Evolutionary conservation across 106 monocot genomes (phyloP).

Genomic region (Phalaenopsis equestris): DNA sequence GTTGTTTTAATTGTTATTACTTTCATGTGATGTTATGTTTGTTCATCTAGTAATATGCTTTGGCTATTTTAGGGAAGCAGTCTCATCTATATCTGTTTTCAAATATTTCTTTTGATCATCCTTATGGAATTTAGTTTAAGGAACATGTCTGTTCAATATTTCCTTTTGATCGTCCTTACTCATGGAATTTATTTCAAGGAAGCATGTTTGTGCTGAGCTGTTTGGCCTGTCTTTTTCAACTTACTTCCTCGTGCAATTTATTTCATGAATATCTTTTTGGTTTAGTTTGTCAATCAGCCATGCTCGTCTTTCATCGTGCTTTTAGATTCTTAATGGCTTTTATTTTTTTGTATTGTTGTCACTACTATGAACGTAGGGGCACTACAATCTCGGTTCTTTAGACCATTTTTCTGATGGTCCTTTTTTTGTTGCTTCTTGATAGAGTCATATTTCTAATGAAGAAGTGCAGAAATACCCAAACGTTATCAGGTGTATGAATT

Average conservation of each 20-base stretch:
- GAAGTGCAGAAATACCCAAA: constrained; percentile 43
- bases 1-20: neutral
- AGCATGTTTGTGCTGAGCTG: neutral
- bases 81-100: neutral
- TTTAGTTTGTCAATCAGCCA: neutral
- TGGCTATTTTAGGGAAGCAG: neutral
- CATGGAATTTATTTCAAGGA: too few species aligned
- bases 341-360: neutral
- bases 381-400: neutral
- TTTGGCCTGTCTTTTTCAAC: neutral
- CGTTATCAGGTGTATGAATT: constrained; percentile 83
- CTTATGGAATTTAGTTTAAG: neutral
- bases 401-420: neutral
- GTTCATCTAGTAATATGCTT: neutral
- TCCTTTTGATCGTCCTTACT: too few species aligned
- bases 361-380: too few species aligned
- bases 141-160: too few species aligned
- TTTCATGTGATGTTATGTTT: neutral
- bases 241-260: too few species aligned
- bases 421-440: constrained; percentile 9
- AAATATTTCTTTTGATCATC: neutral
- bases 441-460: constrained; percentile 43
- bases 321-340: neutral
- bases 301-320: neutral
- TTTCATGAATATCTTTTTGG: neutral